Evolutionary conservation across 306 rosid genomes (phyloP).

Genomic region (Quercus dentata): DNA sequence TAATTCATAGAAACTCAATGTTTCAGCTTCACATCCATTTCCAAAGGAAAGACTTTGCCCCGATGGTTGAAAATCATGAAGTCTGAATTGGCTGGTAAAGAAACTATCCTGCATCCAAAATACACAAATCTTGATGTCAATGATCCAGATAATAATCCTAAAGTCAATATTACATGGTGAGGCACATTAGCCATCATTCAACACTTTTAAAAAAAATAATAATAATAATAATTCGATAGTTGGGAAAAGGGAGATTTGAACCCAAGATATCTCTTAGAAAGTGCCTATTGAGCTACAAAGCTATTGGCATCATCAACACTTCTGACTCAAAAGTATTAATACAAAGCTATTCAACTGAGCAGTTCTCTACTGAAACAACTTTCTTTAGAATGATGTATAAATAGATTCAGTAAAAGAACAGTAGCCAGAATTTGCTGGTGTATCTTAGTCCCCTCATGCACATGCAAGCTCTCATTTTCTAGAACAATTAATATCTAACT

Average conservation of each 20-base stretch:
- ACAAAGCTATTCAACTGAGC: background rate
- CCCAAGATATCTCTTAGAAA: no score
- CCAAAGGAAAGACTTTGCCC: conserved; percentile 53
- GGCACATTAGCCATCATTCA: background rate
- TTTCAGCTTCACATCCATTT: conserved; percentile 50
- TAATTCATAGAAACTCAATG: conserved; percentile 30
- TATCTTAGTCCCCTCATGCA: background rate
- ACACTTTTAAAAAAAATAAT: background rate
- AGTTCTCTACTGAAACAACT: background rate
- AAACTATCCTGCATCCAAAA: conserved; percentile 65
- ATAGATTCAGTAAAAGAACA: background rate
- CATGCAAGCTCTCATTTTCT: background rate
- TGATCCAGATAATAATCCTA: background rate
- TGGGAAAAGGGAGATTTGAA: no score
- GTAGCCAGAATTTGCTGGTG: background rate
- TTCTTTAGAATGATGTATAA: background rate
- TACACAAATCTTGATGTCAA: conserved; percentile 17
- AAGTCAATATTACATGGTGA: background rate
- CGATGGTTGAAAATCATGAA: conserved; percentile 92
- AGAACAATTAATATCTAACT: background rate
- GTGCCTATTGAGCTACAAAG: no score
- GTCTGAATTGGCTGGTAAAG: conserved; percentile 70
- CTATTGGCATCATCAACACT: background rate
- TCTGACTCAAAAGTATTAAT: background rate
- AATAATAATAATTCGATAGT: no score